Base-by-base conservation (phyloP, 2,329 filamentous ascomycete species). In the Fusarium staphyleae region DNA sequence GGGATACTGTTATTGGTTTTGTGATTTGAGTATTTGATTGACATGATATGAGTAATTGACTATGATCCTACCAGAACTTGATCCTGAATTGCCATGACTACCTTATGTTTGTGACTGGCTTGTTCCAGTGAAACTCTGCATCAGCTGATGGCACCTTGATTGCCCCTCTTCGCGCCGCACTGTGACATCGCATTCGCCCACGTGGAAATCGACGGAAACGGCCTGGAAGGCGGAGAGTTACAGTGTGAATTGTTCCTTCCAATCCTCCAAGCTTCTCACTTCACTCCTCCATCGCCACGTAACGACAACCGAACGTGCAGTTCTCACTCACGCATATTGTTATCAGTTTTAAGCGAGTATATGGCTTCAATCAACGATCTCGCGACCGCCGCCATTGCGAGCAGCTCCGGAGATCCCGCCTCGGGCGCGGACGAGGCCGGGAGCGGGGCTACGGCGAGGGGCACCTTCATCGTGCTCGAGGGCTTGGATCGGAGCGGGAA, bases 401-500 rank as follows among this genome's bases (percentile, higher is more conserved):
- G 74, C 29, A 75, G 76, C 10, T 73, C 72, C n/a, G 64, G 30
- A 12, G 16, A 13, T 13, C 14, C 37, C 8, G 42, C 33, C 13
- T 42, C 49, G 15, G 22, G 35, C 24, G n/a, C 28, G 11, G 44
- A 42, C 5, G 42, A 54, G 49, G 42, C 13, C 22, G 41, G 37
- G 4, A 40, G 41, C 37, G 48, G 24, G 64, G 30, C 47, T 35
- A 40, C 24, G 13, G 48, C 29, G 35, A 59, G 65, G 29, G 92
- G 92, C 39, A 85, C 87, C 11, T 83, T 97, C 26, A 84, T 96
- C 46, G 89, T 93, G 4, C 85, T 96, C 49, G 93, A 97, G 77
- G 93, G 93, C 2, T 80, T 97, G 57, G 93, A 97, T 68, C 86
- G 91, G 60, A 91, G 92, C 35, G 93, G 93, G 49, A 97, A 97